Evolutionary conservation across 805 yeast species (phyloP), one percentile per base, ranked within the genome.

Genomic region (Soucietia sequanensis): DNA sequence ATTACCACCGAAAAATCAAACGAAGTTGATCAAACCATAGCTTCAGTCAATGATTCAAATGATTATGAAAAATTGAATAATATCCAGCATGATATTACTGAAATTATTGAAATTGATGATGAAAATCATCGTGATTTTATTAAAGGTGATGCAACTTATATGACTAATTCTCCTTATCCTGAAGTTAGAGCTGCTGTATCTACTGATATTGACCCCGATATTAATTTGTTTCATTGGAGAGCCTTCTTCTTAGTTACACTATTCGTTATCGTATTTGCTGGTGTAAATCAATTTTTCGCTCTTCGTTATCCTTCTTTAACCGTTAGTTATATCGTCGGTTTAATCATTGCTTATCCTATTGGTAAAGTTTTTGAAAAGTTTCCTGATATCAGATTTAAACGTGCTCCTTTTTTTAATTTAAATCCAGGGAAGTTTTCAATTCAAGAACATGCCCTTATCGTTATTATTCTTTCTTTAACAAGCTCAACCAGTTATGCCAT

Each of bases 111-210:
- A 14, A 43, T 43, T 21, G 41, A 41, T 11, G 41, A 38, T 11
- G 30, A n/a, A n/a, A n/a, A 30, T 9, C 32, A 43, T 23, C 18
- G 31, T n/a, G 36, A 34, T 17, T 43, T 41, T 21, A 34, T 43
- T 4, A 43, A 38, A 22, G 47, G 47, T 7, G 45, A 43, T 29
- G 43, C 47, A 10, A 37, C 47, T 2, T 38, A 25, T 22, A 38
- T 43, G 43, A 29, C 17, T 20, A 43, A 41, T 25, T n/a, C n/a
- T 14, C 84, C 84, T 7, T 80, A 80, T 50, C 77, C 83, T 1
- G 86, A 80, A 55, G 85, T 80, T 14, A 69, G 87, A 54, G 75
- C 84, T 18, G 73, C 80, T 15, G 77, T 77, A 23, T 72, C 78
- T 6, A 65, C 74, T 7, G 52, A 59, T 7, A 82, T 76, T 49